Evolutionary conservation across 768 basidiomycete species (phyloP).

Genomic region (Trametes coccinea): DNA sequence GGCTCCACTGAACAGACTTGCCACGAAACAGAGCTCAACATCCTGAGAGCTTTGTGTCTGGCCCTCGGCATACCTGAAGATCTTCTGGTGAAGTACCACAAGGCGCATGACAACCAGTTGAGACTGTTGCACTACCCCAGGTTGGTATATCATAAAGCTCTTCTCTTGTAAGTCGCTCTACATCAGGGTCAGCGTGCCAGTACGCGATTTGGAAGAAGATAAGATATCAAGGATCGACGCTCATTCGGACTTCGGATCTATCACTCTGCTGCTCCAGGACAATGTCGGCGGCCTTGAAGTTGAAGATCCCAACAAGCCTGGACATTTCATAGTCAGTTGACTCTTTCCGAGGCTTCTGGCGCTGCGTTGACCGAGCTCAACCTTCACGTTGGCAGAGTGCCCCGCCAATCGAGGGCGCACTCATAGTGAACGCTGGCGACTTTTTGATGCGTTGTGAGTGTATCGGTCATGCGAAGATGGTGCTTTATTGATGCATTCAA

Average conservation of each 20-base stretch:
- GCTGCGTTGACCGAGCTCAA: not conserved
- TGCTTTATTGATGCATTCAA: not conserved
- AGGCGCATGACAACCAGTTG: conserved; percentile 50
- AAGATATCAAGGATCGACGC: conserved; percentile 47
- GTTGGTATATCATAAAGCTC: conserved; percentile 4
- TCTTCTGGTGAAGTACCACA: conserved; percentile 46
- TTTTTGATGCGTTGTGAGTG: conserved; percentile 47
- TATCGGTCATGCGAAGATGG: not conserved
- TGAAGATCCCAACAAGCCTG: conserved; percentile 51
- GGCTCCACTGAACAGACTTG: conserved; percentile 34
- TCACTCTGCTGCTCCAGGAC: conserved; percentile 64
- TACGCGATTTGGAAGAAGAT: conserved; percentile 36
- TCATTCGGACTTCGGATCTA: conserved; percentile 56
- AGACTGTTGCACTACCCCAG: conserved; percentile 59
- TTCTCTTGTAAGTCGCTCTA: too few relatives aligned
- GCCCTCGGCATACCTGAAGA: conserved; percentile 46
- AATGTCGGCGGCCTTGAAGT: conserved; percentile 62
- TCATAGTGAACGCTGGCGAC: conserved; percentile 55
- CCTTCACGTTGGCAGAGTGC: conserved; percentile 30
- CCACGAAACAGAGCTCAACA: conserved; percentile 43
- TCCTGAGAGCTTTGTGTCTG: conserved; percentile 51
- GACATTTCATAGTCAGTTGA: conserved; percentile 36
- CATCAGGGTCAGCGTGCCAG: conserved; percentile 32
- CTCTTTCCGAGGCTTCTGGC: not conserved
- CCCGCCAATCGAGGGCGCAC: conserved; percentile 44